phyloP scores from a whole-genome alignment of 805 yeast species.

The Zygoascus ofunaensis region DNA sequence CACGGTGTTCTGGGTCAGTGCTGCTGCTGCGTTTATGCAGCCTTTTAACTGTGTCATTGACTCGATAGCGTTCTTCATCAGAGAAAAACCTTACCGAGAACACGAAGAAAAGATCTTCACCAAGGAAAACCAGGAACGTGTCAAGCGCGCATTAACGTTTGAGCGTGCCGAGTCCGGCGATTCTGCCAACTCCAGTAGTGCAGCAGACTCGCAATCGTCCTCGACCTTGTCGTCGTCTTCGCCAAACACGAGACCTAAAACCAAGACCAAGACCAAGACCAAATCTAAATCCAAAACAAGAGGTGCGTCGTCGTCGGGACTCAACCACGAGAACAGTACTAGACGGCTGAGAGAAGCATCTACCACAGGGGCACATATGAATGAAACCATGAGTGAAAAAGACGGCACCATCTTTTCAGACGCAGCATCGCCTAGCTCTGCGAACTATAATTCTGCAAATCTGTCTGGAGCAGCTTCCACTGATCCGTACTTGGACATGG shows the following conservation, averaged over 20 bases:
- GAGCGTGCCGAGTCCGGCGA: background rate
- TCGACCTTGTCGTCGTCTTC: background rate
- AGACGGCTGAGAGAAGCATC: background rate
- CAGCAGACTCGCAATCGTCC: background rate
- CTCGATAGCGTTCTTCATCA: slow-evolving; percentile 58
- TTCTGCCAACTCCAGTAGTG: too few species aligned
- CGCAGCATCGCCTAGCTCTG: background rate
- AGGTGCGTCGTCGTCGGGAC: background rate
- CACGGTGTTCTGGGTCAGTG: slow-evolving; percentile 53
- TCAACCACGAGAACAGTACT: background rate
- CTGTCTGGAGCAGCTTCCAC: background rate
- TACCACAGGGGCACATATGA: too few species aligned
- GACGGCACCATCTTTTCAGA: background rate
- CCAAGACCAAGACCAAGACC: too few species aligned
- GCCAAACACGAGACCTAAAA: too few species aligned
- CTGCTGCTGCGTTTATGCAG: slow-evolving; percentile 65
- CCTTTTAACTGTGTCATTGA: slow-evolving; percentile 77
- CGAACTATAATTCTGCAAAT: background rate
- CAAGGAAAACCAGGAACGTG: slow-evolving; percentile 6
- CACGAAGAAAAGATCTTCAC: slow-evolving; percentile 14
- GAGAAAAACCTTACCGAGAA: slow-evolving; percentile 39
- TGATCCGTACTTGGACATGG: background rate
- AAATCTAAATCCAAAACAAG: background rate
- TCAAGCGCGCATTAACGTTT: slow-evolving; percentile 8
- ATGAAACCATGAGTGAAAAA: background rate